Evolutionary conservation across 2,329 filamentous ascomycete species (phyloP).

Genomic region (Colletotrichum incanum): DNA sequence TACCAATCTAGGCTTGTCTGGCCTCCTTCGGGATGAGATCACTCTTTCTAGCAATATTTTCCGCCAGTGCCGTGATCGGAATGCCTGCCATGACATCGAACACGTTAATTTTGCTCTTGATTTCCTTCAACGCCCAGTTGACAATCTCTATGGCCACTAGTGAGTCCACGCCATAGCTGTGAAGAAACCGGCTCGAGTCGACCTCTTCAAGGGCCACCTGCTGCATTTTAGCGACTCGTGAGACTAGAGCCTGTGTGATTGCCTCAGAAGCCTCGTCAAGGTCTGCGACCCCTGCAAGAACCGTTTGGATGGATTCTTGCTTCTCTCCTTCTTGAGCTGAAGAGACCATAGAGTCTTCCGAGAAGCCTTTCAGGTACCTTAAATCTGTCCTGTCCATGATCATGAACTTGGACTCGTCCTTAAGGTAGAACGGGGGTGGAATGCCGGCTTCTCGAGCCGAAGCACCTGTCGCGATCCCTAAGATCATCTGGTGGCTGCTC

Average conservation of each 20-base stretch:
- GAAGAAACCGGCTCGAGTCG: background rate
- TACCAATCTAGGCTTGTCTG: too few species aligned
- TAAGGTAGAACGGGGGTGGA: background rate
- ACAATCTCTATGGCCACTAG: slow-evolving; percentile 3
- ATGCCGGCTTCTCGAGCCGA: background rate
- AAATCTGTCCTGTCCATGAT: background rate
- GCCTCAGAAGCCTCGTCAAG: slow-evolving; percentile 1
- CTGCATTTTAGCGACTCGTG: background rate
- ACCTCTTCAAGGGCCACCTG: slow-evolving; percentile 22
- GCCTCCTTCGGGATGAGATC: background rate
- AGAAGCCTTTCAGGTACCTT: background rate
- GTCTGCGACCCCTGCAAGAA: background rate
- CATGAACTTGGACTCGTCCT: background rate
- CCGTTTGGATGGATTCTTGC: background rate
- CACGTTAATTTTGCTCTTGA: background rate
- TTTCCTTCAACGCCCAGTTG: background rate
- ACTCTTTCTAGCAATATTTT: slow-evolving; percentile 2
- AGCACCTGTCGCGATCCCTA: background rate
- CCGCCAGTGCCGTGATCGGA: background rate
- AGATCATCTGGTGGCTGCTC: background rate
- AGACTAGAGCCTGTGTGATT: background rate
- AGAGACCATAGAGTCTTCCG: background rate
- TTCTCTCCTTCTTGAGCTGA: background rate
- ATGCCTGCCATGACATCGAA: slow-evolving; percentile 9
- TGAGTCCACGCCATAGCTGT: slow-evolving; percentile 3